phyloP scores from a whole-genome alignment of 2,329 filamentous ascomycete species.

The Fusarium gaditjirri region DNA sequence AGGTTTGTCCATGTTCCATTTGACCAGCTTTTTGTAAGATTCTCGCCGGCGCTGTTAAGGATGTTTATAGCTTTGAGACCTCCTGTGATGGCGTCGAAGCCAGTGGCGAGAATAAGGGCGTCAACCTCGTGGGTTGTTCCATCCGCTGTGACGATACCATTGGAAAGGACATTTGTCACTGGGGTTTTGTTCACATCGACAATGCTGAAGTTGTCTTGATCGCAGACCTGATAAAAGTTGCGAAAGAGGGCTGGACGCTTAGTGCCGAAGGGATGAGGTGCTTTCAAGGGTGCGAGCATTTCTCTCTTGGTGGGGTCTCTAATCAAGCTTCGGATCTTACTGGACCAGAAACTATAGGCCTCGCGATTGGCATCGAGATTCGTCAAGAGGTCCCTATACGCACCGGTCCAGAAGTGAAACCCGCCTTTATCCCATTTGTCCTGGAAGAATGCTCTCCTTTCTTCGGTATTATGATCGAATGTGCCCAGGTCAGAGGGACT shows the following conservation, averaged over 20 bases:
- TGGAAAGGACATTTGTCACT: background rate
- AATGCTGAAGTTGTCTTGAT: slow-evolving; percentile 15
- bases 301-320: background rate
- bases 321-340: slow-evolving; percentile 56
- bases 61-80: slow-evolving; percentile 7
- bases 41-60: background rate
- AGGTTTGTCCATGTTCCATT: background rate
- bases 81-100: slow-evolving; percentile 15
- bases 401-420: slow-evolving; percentile 57
- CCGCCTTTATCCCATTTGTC: slow-evolving; percentile 55
- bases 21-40: background rate
- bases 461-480: background rate
- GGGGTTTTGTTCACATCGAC: slow-evolving; percentile 6
- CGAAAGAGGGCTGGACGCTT: slow-evolving; percentile 4
- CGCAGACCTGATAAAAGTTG: slow-evolving; percentile 11
- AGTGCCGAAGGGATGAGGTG: slow-evolving; percentile 3
- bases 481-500: background rate
- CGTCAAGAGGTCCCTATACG: slow-evolving; percentile 58
- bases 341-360: slow-evolving; percentile 61
- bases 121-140: background rate
- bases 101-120: slow-evolving; percentile 12
- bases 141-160: background rate
- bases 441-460: background rate
- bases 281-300: slow-evolving; percentile 1
- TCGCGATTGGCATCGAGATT: slow-evolving; percentile 55